Evolutionary conservation across 2,329 filamentous ascomycete species (phyloP).

Genomic region (Aspergillus neoniger): DNA sequence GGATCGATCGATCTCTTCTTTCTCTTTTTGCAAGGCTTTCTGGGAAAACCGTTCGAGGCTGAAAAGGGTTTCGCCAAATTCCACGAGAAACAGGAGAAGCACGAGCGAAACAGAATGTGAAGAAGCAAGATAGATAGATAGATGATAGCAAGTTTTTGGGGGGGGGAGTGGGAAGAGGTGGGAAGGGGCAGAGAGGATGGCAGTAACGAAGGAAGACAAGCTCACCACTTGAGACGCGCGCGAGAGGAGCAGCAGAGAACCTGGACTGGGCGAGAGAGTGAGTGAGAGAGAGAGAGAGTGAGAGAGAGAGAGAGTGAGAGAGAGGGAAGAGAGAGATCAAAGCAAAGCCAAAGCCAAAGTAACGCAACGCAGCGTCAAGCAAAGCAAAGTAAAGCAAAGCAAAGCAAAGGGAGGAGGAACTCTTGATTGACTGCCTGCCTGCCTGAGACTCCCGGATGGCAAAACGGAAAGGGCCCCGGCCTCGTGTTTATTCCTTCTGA

Average conservation of each 20-base stretch:
- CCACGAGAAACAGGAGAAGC: constrained; percentile 3
- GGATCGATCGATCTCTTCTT: not conserved
- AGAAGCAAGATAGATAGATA: not conserved
- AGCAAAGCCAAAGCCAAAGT: not conserved
- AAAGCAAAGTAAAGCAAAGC: no score
- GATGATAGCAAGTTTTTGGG: not conserved
- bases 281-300: no score
- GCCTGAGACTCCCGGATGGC: not conserved
- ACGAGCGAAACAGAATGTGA: constrained; percentile 4
- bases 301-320: not conserved
- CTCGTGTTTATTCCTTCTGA: not conserved
- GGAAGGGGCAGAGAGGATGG: not conserved
- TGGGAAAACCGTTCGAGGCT: not conserved
- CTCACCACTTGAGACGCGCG: not conserved
- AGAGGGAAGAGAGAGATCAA: not conserved
- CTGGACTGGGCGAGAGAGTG: not conserved
- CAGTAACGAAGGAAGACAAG: not conserved
- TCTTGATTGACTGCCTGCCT: no score
- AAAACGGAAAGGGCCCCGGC: constrained; percentile 2
- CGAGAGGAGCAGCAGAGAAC: not conserved
- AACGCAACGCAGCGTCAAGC: not conserved
- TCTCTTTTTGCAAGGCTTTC: not conserved
- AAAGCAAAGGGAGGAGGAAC: not conserved
- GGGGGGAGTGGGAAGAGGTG: not conserved
- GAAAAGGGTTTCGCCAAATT: not conserved